These are phyloP conservation scores for Geotrichum carabidarum DNA, from an alignment of 1,139 yeast species.

Conservation along the genomic window DNA sequence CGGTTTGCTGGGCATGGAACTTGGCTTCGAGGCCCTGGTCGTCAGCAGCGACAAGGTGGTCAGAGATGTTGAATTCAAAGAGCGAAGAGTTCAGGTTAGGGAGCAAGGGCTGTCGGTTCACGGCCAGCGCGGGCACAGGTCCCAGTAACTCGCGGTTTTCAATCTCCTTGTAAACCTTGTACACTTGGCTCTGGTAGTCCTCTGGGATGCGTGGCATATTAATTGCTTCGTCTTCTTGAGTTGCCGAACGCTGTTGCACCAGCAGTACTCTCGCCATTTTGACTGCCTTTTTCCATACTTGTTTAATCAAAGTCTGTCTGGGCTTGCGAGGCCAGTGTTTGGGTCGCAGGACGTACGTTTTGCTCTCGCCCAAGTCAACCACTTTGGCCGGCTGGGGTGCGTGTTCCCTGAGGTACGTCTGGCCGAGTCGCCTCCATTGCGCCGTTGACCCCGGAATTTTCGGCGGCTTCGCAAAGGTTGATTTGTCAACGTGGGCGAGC, in stretches of 20 bases:
- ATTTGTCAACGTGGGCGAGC: too few species aligned
- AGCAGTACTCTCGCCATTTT: too few species aligned
- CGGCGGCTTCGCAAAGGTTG: too few species aligned
- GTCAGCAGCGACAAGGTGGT: not conserved
- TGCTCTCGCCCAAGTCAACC: slow-evolving; percentile 23
- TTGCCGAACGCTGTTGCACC: slow-evolving; percentile 16
- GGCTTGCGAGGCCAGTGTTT: not conserved
- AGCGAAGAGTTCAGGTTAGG: not conserved
- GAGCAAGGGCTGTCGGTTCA: not conserved
- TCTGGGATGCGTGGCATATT: not conserved
- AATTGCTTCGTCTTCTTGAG: slow-evolving; percentile 10
- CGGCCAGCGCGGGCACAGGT: not conserved
- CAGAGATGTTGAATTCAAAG: not conserved
- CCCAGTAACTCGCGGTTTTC: not conserved
- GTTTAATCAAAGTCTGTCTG: too few species aligned
- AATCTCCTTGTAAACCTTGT: not conserved
- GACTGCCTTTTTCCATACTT: not conserved
- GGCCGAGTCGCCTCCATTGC: slow-evolving; percentile 25
- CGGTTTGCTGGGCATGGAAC: not conserved
- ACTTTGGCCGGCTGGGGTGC: slow-evolving; percentile 31
- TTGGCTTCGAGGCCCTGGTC: not conserved
- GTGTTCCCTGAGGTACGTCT: slow-evolving; percentile 27
- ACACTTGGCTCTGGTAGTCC: not conserved
- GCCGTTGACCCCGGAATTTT: slow-evolving; percentile 28
- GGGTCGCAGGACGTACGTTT: slow-evolving; percentile 4